phyloP scores from a whole-genome alignment of 2,329 filamentous ascomycete genomes.

The Fusarium palustre region DNA sequence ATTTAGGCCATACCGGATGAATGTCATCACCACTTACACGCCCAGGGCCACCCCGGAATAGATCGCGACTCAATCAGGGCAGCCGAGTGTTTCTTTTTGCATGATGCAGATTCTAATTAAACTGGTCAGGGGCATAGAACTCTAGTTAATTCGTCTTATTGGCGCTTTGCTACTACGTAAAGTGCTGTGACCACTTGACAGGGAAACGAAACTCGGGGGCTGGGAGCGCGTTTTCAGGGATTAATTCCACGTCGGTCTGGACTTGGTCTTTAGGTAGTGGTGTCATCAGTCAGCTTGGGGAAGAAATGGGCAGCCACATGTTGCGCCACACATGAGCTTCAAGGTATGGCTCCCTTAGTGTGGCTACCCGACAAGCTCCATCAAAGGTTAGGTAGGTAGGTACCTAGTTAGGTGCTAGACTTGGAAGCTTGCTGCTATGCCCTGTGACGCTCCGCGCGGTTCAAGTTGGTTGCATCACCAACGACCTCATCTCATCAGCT shows the following conservation, averaged over 20 bases:
- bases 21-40: slow-evolving; percentile 40
- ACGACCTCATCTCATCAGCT: slow-evolving; percentile 44
- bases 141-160: slow-evolving; percentile 29
- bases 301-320: slow-evolving; percentile 6
- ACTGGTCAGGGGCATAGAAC: slow-evolving; percentile 26
- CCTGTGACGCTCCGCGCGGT: slow-evolving; percentile 45
- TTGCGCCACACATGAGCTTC: background rate
- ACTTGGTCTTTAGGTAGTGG: slow-evolving; percentile 3
- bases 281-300: slow-evolving; percentile 26
- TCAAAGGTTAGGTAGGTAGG: background rate
- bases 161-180: slow-evolving; percentile 17
- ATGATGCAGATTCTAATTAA: slow-evolving; percentile 42
- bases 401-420: slow-evolving; percentile 18
- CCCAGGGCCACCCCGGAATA: slow-evolving; percentile 27
- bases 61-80: slow-evolving; percentile 23
- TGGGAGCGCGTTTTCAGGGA: slow-evolving; percentile 39
- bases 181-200: slow-evolving; percentile 22
- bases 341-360: slow-evolving; percentile 31
- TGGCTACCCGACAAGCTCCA: slow-evolving; percentile 39
- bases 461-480: slow-evolving; percentile 49
- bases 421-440: slow-evolving; percentile 32
- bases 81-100: slow-evolving; percentile 28
- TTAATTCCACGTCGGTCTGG: slow-evolving; percentile 28
- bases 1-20: slow-evolving; percentile 22
- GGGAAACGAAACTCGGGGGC: slow-evolving; percentile 42